Evolutionary conservation across 306 rosid genomes (phyloP).

Genomic region (Arachis hypogaea): DNA sequence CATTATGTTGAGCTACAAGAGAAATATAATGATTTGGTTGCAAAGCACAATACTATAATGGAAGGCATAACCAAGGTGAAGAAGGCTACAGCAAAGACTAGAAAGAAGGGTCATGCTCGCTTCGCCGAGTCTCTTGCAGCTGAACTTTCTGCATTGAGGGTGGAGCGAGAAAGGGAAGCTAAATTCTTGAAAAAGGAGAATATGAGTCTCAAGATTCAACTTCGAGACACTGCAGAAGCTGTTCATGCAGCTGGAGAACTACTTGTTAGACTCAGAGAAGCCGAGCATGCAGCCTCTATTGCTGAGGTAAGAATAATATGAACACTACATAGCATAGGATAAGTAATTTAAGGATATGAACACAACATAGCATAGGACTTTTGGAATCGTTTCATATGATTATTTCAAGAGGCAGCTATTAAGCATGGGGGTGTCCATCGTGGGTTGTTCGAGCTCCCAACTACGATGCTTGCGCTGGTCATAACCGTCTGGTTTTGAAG

Average conservation of each 20-base stretch:
- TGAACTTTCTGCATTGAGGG: conserved; percentile 87
- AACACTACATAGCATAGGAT: not conserved
- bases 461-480: too few relatives aligned
- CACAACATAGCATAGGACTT: too few relatives aligned
- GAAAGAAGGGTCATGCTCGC: conserved; percentile 79
- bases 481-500: too few relatives aligned
- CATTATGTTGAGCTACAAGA: conserved; percentile 95
- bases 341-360: too few relatives aligned
- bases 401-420: too few relatives aligned
- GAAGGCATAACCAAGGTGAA: conserved; percentile 90
- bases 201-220: conserved; percentile 80
- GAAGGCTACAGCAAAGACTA: conserved; percentile 84
- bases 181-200: conserved; percentile 83
- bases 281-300: conserved; percentile 76
- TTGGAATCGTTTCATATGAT: too few relatives aligned
- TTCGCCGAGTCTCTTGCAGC: conserved; percentile 86
- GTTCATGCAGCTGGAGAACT: conserved; percentile 99
- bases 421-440: too few relatives aligned
- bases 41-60: conserved; percentile 83
- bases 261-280: conserved; percentile 92
- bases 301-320: conserved; percentile 65
- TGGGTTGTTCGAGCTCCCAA: too few relatives aligned
- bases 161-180: conserved; percentile 89
- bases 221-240: conserved; percentile 97
- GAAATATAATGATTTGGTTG: conserved; percentile 73